Evolutionary conservation across 495 filamentous ascomycete species (phyloP).

Genomic region (Entonaema liquescens): DNA sequence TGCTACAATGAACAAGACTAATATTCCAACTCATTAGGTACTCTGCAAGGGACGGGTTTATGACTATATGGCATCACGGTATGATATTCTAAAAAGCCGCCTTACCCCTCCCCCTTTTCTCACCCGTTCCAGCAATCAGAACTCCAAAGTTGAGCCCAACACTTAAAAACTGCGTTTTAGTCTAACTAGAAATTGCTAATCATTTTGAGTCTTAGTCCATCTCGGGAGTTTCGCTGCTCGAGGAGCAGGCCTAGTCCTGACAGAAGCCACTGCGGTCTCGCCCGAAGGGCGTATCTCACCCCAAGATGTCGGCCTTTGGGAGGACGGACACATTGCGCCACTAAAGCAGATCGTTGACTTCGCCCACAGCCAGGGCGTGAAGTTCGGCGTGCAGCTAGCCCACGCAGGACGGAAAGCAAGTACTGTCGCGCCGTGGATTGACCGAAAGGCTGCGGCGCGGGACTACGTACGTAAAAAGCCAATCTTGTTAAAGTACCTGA

Average conservation of each 20-base stretch:
- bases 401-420: constrained; percentile 82
- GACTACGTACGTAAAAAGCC: constrained; percentile 47
- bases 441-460: constrained; percentile 53
- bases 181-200: background rate
- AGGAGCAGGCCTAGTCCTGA: constrained; percentile 73
- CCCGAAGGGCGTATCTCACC: constrained; percentile 83
- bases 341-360: constrained; percentile 72
- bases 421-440: constrained; percentile 73
- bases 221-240: constrained; percentile 66
- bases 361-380: constrained; percentile 72
- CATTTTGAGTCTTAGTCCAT: constrained; percentile 40
- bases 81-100: background rate
- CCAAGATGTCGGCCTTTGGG: constrained; percentile 75
- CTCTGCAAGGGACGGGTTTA: constrained; percentile 60
- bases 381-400: constrained; percentile 77
- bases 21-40: constrained; percentile 44
- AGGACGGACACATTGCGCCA: constrained; percentile 73
- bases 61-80: constrained; percentile 45
- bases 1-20: constrained; percentile 57
- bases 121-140: background rate
- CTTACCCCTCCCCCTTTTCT: background rate
- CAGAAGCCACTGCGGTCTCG: constrained; percentile 76
- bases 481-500: background rate
- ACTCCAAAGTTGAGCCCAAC: background rate
- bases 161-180: background rate